These are phyloP conservation scores for Floccularia luteovirens DNA, from an alignment of 768 basidiomycete genomes.

Conservation along the genomic window DNA sequence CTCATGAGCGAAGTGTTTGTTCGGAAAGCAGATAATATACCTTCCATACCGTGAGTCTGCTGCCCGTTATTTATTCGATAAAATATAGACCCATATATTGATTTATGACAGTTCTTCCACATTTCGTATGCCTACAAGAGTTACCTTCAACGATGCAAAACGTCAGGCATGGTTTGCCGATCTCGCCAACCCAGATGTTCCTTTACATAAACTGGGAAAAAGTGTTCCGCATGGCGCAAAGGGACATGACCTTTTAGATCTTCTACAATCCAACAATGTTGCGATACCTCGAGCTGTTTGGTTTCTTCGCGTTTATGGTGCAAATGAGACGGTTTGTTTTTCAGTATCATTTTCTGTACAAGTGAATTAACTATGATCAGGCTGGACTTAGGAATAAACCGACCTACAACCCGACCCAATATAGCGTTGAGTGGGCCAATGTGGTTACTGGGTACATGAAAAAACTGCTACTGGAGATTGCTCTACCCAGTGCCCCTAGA, in stretches of 20 bases:
- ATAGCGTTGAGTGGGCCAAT: slow-evolving; percentile 82
- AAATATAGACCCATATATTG: neutral
- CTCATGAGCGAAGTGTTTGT: slow-evolving; percentile 73
- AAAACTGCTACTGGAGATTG: slow-evolving; percentile 75
- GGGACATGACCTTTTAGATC: slow-evolving; percentile 75
- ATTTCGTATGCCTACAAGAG: slow-evolving; percentile 77
- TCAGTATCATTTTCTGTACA: neutral
- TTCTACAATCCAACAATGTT: slow-evolving; percentile 69
- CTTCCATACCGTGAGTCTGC: slow-evolving; percentile 55
- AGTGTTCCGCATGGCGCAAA: slow-evolving; percentile 84
- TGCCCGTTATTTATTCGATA: neutral
- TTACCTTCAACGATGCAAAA: slow-evolving; percentile 74
- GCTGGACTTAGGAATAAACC: slow-evolving; percentile 73
- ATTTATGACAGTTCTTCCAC: slow-evolving; percentile 40
- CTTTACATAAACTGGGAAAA: slow-evolving; percentile 74
- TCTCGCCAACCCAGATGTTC: slow-evolving; percentile 74
- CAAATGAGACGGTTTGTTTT: slow-evolving; percentile 65
- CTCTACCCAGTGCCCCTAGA: slow-evolving; percentile 71
- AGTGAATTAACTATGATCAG: slow-evolving; percentile 22
- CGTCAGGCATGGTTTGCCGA: slow-evolving; percentile 80
- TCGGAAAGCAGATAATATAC: slow-evolving; percentile 48
- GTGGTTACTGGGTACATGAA: slow-evolving; percentile 76
- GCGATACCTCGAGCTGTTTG: slow-evolving; percentile 79
- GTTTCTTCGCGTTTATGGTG: slow-evolving; percentile 83
- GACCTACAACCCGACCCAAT: slow-evolving; percentile 73